Conservation (phyloP, 176 grass and related monocot species). For the Raddia guianensis region DNA sequence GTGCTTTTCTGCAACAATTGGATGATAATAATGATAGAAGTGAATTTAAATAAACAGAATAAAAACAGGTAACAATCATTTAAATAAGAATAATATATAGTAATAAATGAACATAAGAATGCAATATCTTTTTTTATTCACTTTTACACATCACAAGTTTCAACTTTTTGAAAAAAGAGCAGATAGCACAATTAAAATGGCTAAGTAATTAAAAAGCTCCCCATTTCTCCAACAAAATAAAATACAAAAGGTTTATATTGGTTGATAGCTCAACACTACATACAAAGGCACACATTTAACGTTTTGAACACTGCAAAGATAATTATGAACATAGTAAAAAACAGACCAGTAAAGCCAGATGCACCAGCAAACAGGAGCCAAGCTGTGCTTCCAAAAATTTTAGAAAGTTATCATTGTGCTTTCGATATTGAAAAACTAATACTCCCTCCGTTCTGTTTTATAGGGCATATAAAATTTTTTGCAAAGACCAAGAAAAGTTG, state of each 20-base stretch:
- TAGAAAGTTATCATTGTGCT: background rate
- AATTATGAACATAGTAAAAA: background rate
- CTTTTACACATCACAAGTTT: background rate
- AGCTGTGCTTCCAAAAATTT: background rate
- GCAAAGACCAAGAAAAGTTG: too few relatives aligned
- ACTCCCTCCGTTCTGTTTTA: too few relatives aligned
- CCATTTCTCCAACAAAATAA: background rate
- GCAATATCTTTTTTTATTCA: background rate
- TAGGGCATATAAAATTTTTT: too few relatives aligned
- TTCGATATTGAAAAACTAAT: background rate
- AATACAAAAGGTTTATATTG: too few relatives aligned
- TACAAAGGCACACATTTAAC: too few relatives aligned
- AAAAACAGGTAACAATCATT: background rate
- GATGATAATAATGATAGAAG: background rate
- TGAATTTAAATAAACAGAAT: background rate
- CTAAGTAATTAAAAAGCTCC: background rate
- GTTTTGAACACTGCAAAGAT: background rate
- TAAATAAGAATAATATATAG: background rate
- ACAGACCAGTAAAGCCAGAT: background rate
- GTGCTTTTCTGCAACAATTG: constrained; percentile 49
- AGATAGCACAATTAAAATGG: background rate
- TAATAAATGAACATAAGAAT: background rate
- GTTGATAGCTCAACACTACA: too few relatives aligned
- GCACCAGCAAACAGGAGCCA: background rate
- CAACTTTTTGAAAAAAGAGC: background rate